phyloP scores from a whole-genome alignment of 495 filamentous ascomycete species.

The Daldinia grandis region DNA sequence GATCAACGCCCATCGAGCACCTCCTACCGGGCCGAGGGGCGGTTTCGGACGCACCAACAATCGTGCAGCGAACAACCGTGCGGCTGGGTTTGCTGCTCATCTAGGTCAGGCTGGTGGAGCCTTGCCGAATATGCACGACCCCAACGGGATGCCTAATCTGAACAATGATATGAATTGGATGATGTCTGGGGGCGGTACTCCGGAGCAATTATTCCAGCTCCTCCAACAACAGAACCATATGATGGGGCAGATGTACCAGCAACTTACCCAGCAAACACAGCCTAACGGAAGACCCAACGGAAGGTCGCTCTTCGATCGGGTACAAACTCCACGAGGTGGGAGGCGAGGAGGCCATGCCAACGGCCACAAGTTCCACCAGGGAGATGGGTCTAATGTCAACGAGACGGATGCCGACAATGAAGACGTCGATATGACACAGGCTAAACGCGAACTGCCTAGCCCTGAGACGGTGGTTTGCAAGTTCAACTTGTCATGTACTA shows the following conservation, averaged over 20 bases:
- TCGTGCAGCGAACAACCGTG: constrained; percentile 58
- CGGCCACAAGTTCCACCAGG: constrained; percentile 39
- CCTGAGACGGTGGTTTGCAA: constrained; percentile 77
- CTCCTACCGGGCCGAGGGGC: constrained; percentile 74
- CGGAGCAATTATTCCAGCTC: constrained; percentile 82
- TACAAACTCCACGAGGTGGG: constrained; percentile 57
- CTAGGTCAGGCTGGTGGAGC: constrained; percentile 45
- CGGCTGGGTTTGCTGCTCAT: constrained; percentile 54
- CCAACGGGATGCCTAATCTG: constrained; percentile 52
- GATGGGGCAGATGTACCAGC: constrained; percentile 71
- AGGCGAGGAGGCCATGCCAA: constrained; percentile 51
- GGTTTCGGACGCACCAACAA: constrained; percentile 58
- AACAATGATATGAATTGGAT: constrained; percentile 52
- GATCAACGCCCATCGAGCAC: constrained; percentile 78
- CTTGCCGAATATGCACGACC: constrained; percentile 47
- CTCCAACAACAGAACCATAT: constrained; percentile 90
- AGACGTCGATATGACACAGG: constrained; percentile 62
- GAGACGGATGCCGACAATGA: constrained; percentile 48
- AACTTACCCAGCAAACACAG: constrained; percentile 66
- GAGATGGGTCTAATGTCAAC: constrained; percentile 37
- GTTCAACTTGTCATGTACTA: constrained; percentile 87
- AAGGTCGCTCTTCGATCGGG: constrained; percentile 81
- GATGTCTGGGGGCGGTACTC: constrained; percentile 57
- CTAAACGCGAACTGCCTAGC: constrained; percentile 56
- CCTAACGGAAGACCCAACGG: constrained; percentile 51